Evolutionary conservation across 768 basidiomycete species (phyloP), one percentile per base, ranked within the genome.

Genomic region (Kwoniella dendrophila): DNA sequence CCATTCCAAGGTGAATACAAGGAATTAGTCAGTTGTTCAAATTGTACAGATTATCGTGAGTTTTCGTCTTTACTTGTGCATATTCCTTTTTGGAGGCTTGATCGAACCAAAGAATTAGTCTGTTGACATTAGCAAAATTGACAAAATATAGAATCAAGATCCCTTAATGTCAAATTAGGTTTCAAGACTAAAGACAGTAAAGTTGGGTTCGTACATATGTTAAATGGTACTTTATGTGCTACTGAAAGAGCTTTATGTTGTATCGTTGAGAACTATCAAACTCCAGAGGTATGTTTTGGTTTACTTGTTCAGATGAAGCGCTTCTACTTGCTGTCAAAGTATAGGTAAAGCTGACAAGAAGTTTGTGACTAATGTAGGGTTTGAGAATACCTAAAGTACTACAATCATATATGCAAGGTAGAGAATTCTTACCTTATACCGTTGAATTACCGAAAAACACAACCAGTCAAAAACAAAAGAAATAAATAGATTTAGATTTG

Each of bases 21-120:
- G 83, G 96, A 99, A 82, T 83, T 99, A 41, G 96, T 98, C 36
- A 93, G 90, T 68, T 94, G 92, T 79, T 93, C 91, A 76, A 99
- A 99, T 79, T 99, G 96, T 82, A 97, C 95, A 22, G 96, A 98
- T 78, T 98, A 99, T 80, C 96, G 95, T 98, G 76, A 81, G 91
- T 85, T 16, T 11, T 62, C 40, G n/a, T 49, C 12, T 61, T 14
- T 26, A 22, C 4, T 63, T 8, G 2, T 16, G 49, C 27, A 43
- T 43, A 33, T 62, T n/a, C n/a, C n/a, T n/a, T n/a, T n/a, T n/a
- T n/a, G n/a, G n/a, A n/a, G n/a, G n/a, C n/a, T n/a, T n/a, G n/a
- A n/a, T n/a, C n/a, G n/a, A n/a, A n/a, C n/a, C n/a, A n/a, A n/a
- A n/a, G n/a, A n/a, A n/a, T n/a, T n/a, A n/a, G n/a, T n/a, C n/a